Base-by-base conservation (phyloP, 192 early-diverging fungal species). In the Backusella morwellensis region DNA sequence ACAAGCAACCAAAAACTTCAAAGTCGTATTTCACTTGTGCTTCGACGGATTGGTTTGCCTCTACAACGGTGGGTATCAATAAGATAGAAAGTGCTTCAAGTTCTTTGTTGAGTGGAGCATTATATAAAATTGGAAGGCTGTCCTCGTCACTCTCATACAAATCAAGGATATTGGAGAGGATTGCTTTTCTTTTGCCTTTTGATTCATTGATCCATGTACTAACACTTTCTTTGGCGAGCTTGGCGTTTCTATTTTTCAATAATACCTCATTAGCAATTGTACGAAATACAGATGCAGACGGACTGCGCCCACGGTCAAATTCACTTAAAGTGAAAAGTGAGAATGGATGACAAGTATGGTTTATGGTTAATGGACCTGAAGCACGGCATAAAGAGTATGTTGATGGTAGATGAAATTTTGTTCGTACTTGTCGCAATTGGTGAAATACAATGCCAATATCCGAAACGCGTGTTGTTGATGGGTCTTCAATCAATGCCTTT, bases 341-440 rank as follows among this genome's bases (percentile, higher is more conserved):
- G 63, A 54, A 82, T 36, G 81, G 76, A 19, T 82, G 77, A 59
- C 52, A 68, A 12, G 69, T 26, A 42, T 78, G 73, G 21, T 8
- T 56, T 34, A 68, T 73, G n/a, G 75, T 79, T 7, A 83, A 11
- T 9, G 47, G 50, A 38, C 81, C 75, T 32, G 78, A 74, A 17
- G 70, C 77, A 50, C 81, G 78, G 52, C 78, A 79, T 21, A 79
- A 29, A 35, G 72, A 29, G 52, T 54, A 54, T 54, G 52, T 54
- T 54, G 52, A 21, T 29, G 72, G 11, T 12, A 56, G 14, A 50
- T 80, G 34, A 42, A 80, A 80, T 40, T 83, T 79, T 15, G 52
- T 77, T 47, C 50, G 67, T 8, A 83, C 6, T 54, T 83, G 73
- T 35, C 78, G 68, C 14, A 80, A 54, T 29, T 80, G 78, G 54